These are phyloP conservation scores for Daphne laureola DNA, from an alignment of 441 rosid species.

Conservation along the genomic window DNA sequence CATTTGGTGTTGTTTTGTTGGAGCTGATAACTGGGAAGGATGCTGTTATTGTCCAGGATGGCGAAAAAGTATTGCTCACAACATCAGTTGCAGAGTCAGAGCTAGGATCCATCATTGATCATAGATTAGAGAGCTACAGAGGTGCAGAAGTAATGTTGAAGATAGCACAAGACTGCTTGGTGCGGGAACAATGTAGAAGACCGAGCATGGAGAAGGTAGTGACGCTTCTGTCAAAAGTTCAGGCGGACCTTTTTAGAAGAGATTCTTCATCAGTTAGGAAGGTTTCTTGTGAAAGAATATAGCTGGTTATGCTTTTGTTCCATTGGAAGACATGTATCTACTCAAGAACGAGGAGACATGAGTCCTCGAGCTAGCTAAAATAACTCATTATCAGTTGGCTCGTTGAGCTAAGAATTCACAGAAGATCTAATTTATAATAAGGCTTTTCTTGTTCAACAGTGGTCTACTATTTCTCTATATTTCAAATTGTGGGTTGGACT, in stretches of 20 bases:
- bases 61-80: conserved; percentile 23
- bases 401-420: too few relatives aligned
- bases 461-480: too few relatives aligned
- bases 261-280: not conserved
- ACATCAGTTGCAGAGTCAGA: conserved; percentile 19
- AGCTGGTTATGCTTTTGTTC: too few relatives aligned
- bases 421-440: too few relatives aligned
- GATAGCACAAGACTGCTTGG: conserved; percentile 29
- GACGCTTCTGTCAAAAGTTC: conserved; percentile 27
- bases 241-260: conserved; percentile 16
- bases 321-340: too few relatives aligned
- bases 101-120: conserved; percentile 22
- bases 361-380: too few relatives aligned
- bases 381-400: too few relatives aligned
- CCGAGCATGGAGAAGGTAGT: conserved; percentile 36
- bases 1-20: conserved; percentile 33
- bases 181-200: conserved; percentile 21
- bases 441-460: too few relatives aligned
- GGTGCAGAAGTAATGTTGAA: conserved; percentile 10
- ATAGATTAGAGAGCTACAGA: conserved; percentile 1
- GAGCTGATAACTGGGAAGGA: conserved; percentile 36
- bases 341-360: too few relatives aligned
- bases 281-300: too few relatives aligned
- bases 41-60: conserved; percentile 22
- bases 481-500: too few relatives aligned